Conservation (phyloP, 2,329 filamentous ascomycete species). For the Grosmannia clavigera region DNA sequence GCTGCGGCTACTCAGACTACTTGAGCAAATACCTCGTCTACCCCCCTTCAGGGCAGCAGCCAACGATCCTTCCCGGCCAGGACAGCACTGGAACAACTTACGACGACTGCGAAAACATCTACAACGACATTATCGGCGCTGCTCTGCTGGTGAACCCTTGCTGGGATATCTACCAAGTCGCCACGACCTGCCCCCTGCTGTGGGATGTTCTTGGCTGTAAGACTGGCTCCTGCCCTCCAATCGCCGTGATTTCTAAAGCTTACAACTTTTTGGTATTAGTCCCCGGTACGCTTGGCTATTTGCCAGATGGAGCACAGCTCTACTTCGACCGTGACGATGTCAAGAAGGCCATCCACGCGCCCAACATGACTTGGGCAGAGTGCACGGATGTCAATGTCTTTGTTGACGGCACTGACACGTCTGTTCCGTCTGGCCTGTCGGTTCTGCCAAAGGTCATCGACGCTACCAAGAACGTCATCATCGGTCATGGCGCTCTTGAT, state of each 20-base stretch:
- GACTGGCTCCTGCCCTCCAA: not conserved
- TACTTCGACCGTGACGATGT: constrained; percentile 56
- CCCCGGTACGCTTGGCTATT: constrained; percentile 51
- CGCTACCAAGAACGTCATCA: constrained; percentile 56
- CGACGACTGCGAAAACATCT: constrained; percentile 43
- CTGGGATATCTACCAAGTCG: constrained; percentile 66
- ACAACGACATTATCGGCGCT: constrained; percentile 40
- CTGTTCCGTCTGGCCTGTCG: constrained; percentile 38
- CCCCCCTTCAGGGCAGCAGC: constrained; percentile 52
- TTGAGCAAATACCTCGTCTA: constrained; percentile 51
- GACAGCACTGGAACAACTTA: constrained; percentile 22
- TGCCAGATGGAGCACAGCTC: constrained; percentile 46
- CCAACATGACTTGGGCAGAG: constrained; percentile 36
- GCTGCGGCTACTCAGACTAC: constrained; percentile 52
- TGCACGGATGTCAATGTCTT: constrained; percentile 33
- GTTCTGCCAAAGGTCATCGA: constrained; percentile 63
- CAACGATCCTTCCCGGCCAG: constrained; percentile 31
- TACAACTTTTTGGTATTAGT: constrained; percentile 16
- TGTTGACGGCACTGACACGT: constrained; percentile 32
- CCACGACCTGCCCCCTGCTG: constrained; percentile 55
- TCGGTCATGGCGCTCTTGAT: constrained; percentile 61
- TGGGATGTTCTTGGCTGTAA: constrained; percentile 53
- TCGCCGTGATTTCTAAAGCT: not conserved
- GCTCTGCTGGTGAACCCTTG: constrained; percentile 55
- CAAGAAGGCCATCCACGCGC: constrained; percentile 19